Evolutionary conservation across 768 basidiomycete species (phyloP).

Genomic region (Tricholoma saponaceum): DNA sequence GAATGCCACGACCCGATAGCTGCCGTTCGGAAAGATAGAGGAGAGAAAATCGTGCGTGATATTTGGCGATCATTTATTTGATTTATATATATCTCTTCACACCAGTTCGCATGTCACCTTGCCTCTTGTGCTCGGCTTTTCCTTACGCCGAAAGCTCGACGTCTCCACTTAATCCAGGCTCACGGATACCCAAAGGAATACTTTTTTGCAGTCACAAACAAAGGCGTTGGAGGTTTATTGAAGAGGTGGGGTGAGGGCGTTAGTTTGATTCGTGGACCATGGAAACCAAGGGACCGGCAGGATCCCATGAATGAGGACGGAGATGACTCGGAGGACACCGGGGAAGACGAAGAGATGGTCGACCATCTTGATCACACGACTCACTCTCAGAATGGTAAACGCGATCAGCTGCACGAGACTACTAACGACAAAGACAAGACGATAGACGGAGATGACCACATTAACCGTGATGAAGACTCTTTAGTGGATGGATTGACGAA

Average conservation of each 20-base stretch:
- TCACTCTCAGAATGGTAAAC: slow-evolving; percentile 7
- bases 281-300: slow-evolving; percentile 47
- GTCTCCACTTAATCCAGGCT: slow-evolving; percentile 76
- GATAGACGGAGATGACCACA: slow-evolving; percentile 3
- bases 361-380: slow-evolving; percentile 15
- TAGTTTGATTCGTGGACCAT: slow-evolving; percentile 69
- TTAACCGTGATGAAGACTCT: slow-evolving; percentile 11
- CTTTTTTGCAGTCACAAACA: slow-evolving; percentile 90
- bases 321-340: slow-evolving; percentile 24
- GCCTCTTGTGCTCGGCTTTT: slow-evolving; percentile 56
- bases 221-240: slow-evolving; percentile 78
- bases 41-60: slow-evolving; percentile 76
- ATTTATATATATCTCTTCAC: slow-evolving; percentile 6
- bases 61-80: not conserved
- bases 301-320: slow-evolving; percentile 19
- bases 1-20: slow-evolving; percentile 89
- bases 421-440: slow-evolving; percentile 13
- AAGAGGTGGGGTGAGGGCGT: slow-evolving; percentile 82
- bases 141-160: slow-evolving; percentile 65
- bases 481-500: slow-evolving; percentile 46
- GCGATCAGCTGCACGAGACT: slow-evolving; percentile 19
- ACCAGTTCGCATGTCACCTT: slow-evolving; percentile 77
- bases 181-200: slow-evolving; percentile 87
- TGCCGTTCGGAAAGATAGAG: slow-evolving; percentile 69
- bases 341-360: slow-evolving; percentile 21